These are phyloP conservation scores for Shiraia bambusicola DNA, from an alignment of 2,329 filamentous ascomycete species.

Conservation along the genomic window DNA sequence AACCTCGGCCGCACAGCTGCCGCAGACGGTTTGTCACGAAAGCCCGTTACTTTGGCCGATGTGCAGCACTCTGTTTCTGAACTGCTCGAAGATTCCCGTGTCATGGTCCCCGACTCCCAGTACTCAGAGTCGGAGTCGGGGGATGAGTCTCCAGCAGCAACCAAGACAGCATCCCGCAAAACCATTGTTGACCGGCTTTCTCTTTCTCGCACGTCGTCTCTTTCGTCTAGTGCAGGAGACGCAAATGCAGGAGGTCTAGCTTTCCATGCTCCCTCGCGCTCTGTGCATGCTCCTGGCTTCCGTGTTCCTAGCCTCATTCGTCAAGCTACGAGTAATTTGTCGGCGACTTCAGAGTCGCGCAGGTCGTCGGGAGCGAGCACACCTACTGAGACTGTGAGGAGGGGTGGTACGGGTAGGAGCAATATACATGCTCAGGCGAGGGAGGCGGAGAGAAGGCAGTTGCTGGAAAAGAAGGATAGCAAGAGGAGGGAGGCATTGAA, in stretches of 20 bases:
- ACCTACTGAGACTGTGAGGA: conserved; percentile 41
- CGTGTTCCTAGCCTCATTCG: conserved; percentile 71
- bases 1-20: conserved; percentile 61
- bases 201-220: conserved; percentile 58
- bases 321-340: conserved; percentile 64
- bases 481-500: conserved; percentile 53
- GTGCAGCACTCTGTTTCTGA: conserved; percentile 82
- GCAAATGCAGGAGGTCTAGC: conserved; percentile 51
- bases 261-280: conserved; percentile 53
- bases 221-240: conserved; percentile 17
- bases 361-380: conserved; percentile 37
- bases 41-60: conserved; percentile 74
- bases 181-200: conserved; percentile 71
- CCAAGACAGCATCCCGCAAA: conserved; percentile 42
- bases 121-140: conserved; percentile 45
- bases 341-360: conserved; percentile 25
- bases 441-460: conserved; percentile 56
- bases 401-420: conserved; percentile 59
- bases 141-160: conserved; percentile 44
- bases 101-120: conserved; percentile 59
- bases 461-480: conserved; percentile 54
- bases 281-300: conserved; percentile 50
- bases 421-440: conserved; percentile 62
- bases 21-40: conserved; percentile 57
- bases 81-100: conserved; percentile 67